Base-by-base conservation (phyloP, 2,329 filamentous ascomycete species). In the Aspergillus carbonarius region DNA sequence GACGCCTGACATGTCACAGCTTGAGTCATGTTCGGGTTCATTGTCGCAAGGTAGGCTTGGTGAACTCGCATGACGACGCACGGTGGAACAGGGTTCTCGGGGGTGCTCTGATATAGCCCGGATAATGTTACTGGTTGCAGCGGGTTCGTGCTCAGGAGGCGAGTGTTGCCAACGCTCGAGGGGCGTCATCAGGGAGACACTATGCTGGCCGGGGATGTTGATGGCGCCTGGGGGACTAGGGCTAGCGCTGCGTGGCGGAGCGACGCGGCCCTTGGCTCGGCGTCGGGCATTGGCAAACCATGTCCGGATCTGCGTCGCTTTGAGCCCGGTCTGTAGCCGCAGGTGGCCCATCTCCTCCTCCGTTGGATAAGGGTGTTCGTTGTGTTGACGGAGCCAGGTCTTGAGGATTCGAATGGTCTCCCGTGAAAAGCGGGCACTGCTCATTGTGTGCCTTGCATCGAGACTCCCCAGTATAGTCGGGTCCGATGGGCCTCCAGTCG, bases 111-210 rank as follows among this genome's bases (percentile, higher is more conserved):
- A 62, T 47, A 86, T 78, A 59, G 84, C 84, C 61, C 81, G 76
- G 23, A 80, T 80, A 68, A 87, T 87, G 72, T 82, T 84, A 30
- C 77, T 81, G 60, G 85, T 72, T 12, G 81, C 78, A 51, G 84
- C 84, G 64, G 84, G 82, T 78, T 87, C 84, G 74, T 85, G 79
- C 72, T 86, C 83, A 27, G 84, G 84, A 32, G 84, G 84, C 62
- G 83, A 85, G 66, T 83, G 77, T 67, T 84, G 79, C 84, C 84
- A 87, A 78, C 84, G 74, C 72, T 87, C 83, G 64, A 87, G 76
- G 4, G 84, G 84, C 69, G 83, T 83, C 67, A 85, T 42, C 12
- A 20, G 39, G 1, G 39, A 46, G 12, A 46, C 12, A 46, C 12
- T 23, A 8, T 46, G 42, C 20, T 46, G 42, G 12, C 35, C 8